phyloP scores from a whole-genome alignment of 2,329 filamentous ascomycete genomes.

The Ceratocystis cubensis region DNA sequence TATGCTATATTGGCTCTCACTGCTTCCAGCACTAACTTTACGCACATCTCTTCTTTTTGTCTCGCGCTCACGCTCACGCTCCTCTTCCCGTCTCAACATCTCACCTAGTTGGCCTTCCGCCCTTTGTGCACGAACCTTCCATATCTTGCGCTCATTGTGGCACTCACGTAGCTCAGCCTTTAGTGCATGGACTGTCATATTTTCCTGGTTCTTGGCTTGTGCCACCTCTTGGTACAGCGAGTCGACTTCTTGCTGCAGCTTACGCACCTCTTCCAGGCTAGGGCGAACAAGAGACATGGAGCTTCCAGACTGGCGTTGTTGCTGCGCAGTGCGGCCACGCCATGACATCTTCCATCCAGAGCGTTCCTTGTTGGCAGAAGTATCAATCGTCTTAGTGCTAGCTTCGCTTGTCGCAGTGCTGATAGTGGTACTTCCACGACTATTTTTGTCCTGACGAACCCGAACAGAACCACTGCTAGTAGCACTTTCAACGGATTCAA shows the following conservation, averaged over 20 bases:
- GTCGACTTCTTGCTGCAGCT: constrained; percentile 10
- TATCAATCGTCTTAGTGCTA: neutral
- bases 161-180: constrained; percentile 11
- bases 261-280: constrained; percentile 9
- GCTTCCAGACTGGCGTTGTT: neutral
- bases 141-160: constrained; percentile 32
- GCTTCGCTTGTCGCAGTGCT: neutral
- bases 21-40: constrained; percentile 5
- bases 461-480: neutral
- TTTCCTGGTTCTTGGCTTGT: constrained; percentile 10
- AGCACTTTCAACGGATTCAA: neutral
- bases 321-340: neutral
- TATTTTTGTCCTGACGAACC: neutral
- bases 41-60: neutral
- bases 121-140: constrained; percentile 43
- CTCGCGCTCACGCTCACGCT: constrained; percentile 25
- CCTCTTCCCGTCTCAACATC: constrained; percentile 28
- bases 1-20: constrained; percentile 11
- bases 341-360: constrained; percentile 6
- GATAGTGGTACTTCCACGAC: neutral
- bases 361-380: neutral
- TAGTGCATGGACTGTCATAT: constrained; percentile 9
- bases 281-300: neutral
- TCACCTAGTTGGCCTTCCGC: constrained; percentile 42
- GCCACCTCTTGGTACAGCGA: constrained; percentile 11